Base-by-base conservation (phyloP, 192 early-diverging fungal genomes). In the Diversispora epigaea region DNA sequence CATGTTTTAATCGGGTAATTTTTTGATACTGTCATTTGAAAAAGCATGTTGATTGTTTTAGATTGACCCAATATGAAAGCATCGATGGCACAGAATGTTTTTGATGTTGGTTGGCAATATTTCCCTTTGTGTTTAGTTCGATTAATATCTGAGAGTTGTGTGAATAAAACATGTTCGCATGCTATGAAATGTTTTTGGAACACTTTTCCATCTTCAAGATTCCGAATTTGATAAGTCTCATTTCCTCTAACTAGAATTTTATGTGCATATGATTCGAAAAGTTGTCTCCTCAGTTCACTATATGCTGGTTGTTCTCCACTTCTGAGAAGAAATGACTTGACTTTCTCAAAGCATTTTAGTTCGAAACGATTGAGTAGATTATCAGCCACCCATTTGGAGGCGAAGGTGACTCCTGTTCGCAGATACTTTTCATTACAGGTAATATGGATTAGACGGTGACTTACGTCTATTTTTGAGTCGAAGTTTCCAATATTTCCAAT, bases 1-100 rank as follows among this genome's bases (percentile, higher is more conserved):
- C 49, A 46, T 68, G 66, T 17, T 52, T 46, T 49, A 68, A 68
- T 52, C 49, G 66, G 66, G 49, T 68, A n/a, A 68, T 68, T 47
- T n/a, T 22, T 68, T 11, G 44, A 68, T 52, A 68, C 66, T 68
- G 67, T 68, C 67, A 68, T 68, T 68, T 68, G 67, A 68, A 68
- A 68, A 68, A 68, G 46, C 22, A 15, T 68, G 67, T 68, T 68
- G 46, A 68, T 66, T 41, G 64, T 41, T 41, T 66, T 45, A 66
- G 32, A 63, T 63, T 68, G 67, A 46, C 67, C 67, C 67, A 49
- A 68, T 68, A 68, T 49, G 46, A 68, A 68, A 50, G 45, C 44
- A 68, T 68, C 67, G 22, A 68, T 68, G 44, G 67, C 67, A 50
- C 46, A 68, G n/a, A 68, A 68, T 19, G 44, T 47, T 68, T 52